Base-by-base conservation (phyloP, 2,329 filamentous ascomycete species). In the Rugonectria rugulosa region DNA sequence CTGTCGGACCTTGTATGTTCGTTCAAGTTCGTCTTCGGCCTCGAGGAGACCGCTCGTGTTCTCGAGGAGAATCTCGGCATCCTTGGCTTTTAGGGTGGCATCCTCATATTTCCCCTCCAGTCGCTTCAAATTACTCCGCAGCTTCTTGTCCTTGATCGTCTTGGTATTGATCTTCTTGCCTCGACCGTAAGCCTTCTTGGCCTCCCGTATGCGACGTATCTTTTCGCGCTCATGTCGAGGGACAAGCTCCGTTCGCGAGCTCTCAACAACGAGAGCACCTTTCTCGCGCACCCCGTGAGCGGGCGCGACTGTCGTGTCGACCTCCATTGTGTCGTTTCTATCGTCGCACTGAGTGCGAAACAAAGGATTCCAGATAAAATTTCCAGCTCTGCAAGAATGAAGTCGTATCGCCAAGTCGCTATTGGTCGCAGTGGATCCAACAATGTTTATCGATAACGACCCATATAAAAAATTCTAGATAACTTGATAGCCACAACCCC, bases 11-110 rank as follows among this genome's bases (percentile, higher is more conserved):
- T 91, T 93, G 78, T 96, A 98, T 17, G 95, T 99, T 70, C 88
- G 82, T 74, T 99, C 95, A 58, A 99, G 81, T 71, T 93, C 93
- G 21, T 83, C 84, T 72, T 99, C 95, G 2, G 94, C 83, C 74
- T 98, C 91, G 52, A 99, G 79, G 67, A 96, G 96, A 6, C 95
- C 95, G 10, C 84, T 79, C 6, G 88, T 85, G 72, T 97, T 91
- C 75, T 98, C 94, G 50, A 96, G 84, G 66, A 99, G 78, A 53
- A 99, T 95, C 76, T 99, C 95, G 19, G 94, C 92, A 80, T 97
- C 94, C 75, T 97, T 96, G 14, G 95, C 92, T 73, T 90, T 88
- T 29, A 96, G 75, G 1, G 90, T 80, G 1, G 94, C 94, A 66
- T 89, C 84, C 68, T 92, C 86, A 75, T 92, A 94, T 73, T 95